Percentiles rank a stretch among this genome's conserved stretches.
Conservation (phyloP, 1,139 yeast genomes). For the Saccharomycopsis hybrid region DNA sequence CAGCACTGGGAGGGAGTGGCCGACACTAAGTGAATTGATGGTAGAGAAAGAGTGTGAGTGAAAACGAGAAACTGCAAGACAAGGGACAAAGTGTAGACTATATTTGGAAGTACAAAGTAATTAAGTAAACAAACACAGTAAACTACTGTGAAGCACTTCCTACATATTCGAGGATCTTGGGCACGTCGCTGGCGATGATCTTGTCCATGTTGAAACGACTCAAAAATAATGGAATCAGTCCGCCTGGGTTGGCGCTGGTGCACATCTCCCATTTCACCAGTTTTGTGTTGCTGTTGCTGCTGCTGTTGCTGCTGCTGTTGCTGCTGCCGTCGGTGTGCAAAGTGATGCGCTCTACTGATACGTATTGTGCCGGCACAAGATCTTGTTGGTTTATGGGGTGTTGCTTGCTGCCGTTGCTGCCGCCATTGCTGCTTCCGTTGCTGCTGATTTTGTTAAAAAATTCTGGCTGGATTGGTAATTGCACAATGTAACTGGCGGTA, state of each 20-base stretch:
- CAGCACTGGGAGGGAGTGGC: no score
- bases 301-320: no score
- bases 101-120: no score
- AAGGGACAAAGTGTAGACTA: no score
- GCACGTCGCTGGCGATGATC: constrained; percentile 7
- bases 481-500: background rate
- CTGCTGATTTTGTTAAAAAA: no score
- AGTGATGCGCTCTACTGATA: background rate
- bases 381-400: background rate
- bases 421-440: no score
- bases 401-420: background rate
- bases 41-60: no score
- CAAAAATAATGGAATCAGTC: constrained; percentile 5
- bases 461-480: constrained; percentile 1
- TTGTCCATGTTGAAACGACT: constrained; percentile 1
- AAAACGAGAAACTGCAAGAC: no score
- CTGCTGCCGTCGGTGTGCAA: background rate
- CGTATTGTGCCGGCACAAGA: background rate
- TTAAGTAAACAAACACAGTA: no score
- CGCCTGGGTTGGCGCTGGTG: constrained; percentile 6
- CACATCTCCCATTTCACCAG: constrained; percentile 2
- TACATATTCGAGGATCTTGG: background rate
- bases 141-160: no score
- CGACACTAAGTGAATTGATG: no score
- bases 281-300: background rate